Percentiles rank a stretch among this genome's conserved stretches.
Conservation (phyloP, 371 early-diverging fungal genomes). For the Coemansia sp. region DNA sequence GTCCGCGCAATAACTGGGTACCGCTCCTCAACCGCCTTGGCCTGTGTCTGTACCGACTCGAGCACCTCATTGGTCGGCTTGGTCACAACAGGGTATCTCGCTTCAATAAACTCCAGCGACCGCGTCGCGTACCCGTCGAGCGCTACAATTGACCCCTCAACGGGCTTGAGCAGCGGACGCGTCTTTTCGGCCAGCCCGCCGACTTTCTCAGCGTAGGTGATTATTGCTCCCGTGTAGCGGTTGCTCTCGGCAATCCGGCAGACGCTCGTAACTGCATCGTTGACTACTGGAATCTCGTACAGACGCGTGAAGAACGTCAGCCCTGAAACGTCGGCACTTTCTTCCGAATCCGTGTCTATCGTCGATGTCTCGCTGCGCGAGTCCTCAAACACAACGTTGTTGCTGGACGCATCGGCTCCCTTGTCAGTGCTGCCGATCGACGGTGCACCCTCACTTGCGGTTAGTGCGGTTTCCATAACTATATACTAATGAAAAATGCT, state of each 20-base stretch:
- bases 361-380: constrained; percentile 47
- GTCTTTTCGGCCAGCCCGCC: constrained; percentile 57
- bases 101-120: constrained; percentile 65
- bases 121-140: constrained; percentile 62
- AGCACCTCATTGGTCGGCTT: constrained; percentile 64
- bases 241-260: constrained; percentile 60
- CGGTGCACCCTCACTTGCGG: constrained; percentile 3
- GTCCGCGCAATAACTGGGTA: constrained; percentile 53
- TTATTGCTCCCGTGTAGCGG: constrained; percentile 50
- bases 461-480: constrained; percentile 10
- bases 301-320: constrained; percentile 56
- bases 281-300: constrained; percentile 61
- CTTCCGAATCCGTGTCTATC: constrained; percentile 28
- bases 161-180: constrained; percentile 42
- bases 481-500: background rate
- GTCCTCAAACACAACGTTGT: constrained; percentile 17
- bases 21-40: constrained; percentile 45
- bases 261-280: constrained; percentile 57
- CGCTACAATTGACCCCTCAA: constrained; percentile 58
- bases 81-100: constrained; percentile 61
- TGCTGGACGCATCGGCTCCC: background rate
- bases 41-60: constrained; percentile 54
- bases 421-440: constrained; percentile 5
- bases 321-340: constrained; percentile 15
- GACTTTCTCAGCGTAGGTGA: constrained; percentile 46